Conservation (phyloP, 768 basidiomycete genomes). For the Saitozyma sp. region DNA sequence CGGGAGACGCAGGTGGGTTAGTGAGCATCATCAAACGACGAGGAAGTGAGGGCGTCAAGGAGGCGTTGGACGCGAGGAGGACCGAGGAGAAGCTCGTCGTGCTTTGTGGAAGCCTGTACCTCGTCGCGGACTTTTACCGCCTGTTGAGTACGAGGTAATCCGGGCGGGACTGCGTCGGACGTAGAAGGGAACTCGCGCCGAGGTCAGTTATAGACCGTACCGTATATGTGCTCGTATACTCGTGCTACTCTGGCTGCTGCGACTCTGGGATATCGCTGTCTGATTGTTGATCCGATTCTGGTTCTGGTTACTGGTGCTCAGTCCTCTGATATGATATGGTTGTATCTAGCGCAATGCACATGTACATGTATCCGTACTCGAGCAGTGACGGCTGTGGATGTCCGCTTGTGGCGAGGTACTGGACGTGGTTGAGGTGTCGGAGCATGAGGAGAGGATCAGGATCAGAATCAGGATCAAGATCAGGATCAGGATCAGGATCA, state of each 20-base stretch:
- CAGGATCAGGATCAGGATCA: too few relatives aligned
- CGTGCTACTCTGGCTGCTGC: too few relatives aligned
- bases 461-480: too few relatives aligned
- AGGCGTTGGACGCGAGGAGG: slow-evolving; percentile 59
- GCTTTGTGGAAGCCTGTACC: slow-evolving; percentile 87
- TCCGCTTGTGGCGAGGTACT: too few relatives aligned
- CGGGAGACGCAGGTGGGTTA: slow-evolving; percentile 12
- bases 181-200: background rate
- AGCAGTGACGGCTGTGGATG: too few relatives aligned
- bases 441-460: too few relatives aligned
- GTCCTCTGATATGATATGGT: too few relatives aligned
- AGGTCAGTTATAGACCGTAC: background rate
- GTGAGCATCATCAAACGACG: background rate
- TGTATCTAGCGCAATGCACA: too few relatives aligned
- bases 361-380: too few relatives aligned
- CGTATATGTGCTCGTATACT: too few relatives aligned
- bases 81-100: slow-evolving; percentile 56
- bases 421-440: too few relatives aligned
- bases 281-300: background rate
- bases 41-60: slow-evolving; percentile 42
- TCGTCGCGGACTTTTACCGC: slow-evolving; percentile 90
- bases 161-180: background rate
- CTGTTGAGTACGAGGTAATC: slow-evolving; percentile 32
- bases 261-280: background rate
- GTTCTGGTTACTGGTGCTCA: too few relatives aligned